Evolutionary conservation across 2,329 filamentous ascomycete species (phyloP).

Genomic region (Colletotrichum cordylinicola): DNA sequence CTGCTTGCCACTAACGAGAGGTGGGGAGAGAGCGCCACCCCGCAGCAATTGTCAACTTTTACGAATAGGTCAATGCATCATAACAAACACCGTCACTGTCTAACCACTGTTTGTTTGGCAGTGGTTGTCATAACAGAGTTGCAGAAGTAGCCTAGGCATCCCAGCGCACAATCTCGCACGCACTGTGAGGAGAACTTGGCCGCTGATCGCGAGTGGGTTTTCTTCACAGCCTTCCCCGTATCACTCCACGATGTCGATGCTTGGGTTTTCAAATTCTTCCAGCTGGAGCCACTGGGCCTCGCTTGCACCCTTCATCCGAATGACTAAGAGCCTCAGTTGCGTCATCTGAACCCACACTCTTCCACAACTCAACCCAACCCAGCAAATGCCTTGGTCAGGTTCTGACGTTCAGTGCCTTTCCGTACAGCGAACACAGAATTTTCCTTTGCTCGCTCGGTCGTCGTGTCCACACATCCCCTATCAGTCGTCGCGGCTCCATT

Average conservation of each 20-base stretch:
- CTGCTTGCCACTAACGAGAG: not conserved
- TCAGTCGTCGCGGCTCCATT: not conserved
- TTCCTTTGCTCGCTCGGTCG: not conserved
- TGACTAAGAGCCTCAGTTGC: not conserved
- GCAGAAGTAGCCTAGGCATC: not conserved
- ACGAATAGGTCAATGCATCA: constrained; percentile 8
- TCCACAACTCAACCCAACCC: not conserved
- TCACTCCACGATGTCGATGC: not conserved
- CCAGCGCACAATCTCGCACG: not conserved
- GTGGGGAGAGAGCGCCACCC: not conserved
- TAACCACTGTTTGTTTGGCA: not conserved
- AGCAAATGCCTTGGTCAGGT: not conserved
- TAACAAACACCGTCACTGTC: constrained; percentile 6
- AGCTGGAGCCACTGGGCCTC: not conserved
- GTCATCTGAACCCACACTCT: not conserved
- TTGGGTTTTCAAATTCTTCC: not conserved
- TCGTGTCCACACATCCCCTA: not conserved
- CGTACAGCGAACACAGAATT: not conserved
- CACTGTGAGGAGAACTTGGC: not conserved
- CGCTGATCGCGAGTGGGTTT: not conserved
- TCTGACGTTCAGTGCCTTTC: not conserved
- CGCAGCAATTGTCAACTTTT: not conserved
- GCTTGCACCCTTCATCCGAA: not conserved
- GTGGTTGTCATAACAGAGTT: constrained; percentile 1
- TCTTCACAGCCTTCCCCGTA: not conserved